Evolutionary conservation across 1,284 basidiomycete species (phyloP).

Genomic region (Boletellus deceptivus): DNA sequence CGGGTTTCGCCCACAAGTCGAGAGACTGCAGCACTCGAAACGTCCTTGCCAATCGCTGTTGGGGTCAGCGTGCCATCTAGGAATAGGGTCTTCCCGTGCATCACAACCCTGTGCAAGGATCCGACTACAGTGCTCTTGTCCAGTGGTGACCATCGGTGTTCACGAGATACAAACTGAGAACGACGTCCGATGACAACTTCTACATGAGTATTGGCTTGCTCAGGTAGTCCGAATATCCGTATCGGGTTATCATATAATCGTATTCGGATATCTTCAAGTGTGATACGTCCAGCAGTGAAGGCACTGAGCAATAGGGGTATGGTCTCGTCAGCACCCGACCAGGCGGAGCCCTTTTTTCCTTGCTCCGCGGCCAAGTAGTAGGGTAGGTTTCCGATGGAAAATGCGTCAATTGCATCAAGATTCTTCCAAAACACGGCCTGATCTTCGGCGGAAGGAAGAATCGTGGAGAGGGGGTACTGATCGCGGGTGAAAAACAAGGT

Average conservation of each 20-base stretch:
- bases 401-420: conserved; percentile 83
- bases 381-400: conserved; percentile 87
- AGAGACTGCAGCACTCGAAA: conserved; percentile 65
- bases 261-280: conserved; percentile 78
- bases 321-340: conserved; percentile 86
- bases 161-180: conserved; percentile 52
- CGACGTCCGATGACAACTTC: conserved; percentile 90
- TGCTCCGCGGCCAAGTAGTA: conserved; percentile 75
- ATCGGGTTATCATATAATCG: conserved; percentile 92
- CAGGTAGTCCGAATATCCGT: conserved; percentile 87
- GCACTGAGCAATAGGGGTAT: conserved; percentile 88
- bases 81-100: conserved; percentile 90
- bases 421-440: conserved; percentile 89
- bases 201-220: conserved; percentile 84
- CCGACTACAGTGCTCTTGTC: conserved; percentile 68
- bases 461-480: conserved; percentile 64
- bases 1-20: conserved; percentile 41
- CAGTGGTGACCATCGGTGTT: conserved; percentile 82
- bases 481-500: conserved; percentile 87
- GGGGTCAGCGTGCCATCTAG: conserved; percentile 83
- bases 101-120: conserved; percentile 85
- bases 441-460: conserved; percentile 77
- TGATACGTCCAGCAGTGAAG: conserved; percentile 77
- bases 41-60: conserved; percentile 68
- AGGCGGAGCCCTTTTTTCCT: conserved; percentile 63